phyloP scores from a whole-genome alignment of 805 yeast species.

The Pichia cabralensis region DNA sequence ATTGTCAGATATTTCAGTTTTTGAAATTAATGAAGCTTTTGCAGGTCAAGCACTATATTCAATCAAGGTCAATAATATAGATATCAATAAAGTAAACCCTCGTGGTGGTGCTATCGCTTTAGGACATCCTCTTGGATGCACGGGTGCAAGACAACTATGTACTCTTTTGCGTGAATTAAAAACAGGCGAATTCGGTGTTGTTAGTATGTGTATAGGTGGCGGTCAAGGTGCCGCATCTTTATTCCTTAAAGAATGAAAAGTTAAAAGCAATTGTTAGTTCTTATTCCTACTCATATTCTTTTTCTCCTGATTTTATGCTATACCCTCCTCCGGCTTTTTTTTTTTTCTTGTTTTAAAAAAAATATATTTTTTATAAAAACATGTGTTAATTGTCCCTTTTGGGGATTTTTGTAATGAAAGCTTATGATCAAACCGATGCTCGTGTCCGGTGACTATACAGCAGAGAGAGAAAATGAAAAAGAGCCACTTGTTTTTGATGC shows the following conservation, averaged over 20 bases:
- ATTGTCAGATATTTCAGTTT: conserved; percentile 59
- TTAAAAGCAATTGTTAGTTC: no score
- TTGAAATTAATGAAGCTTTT: conserved; percentile 92
- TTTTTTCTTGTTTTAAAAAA: no score
- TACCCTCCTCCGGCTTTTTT: no score
- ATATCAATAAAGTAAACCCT: conserved; percentile 66
- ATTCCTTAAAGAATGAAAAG: conserved; percentile 64
- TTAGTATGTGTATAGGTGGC: conserved; percentile 96
- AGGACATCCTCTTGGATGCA: conserved; percentile 89
- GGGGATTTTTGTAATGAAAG: no score
- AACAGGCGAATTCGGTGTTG: conserved; percentile 76
- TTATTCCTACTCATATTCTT: neutral
- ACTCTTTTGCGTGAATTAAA: conserved; percentile 75
- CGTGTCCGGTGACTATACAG: no score
- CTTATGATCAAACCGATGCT: no score
- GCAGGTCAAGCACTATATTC: conserved; percentile 90
- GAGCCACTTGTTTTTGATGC: no score
- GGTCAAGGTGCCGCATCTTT: conserved; percentile 98
- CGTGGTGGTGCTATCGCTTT: conserved; percentile 95
- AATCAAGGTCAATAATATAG: conserved; percentile 55
- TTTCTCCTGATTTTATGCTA: neutral
- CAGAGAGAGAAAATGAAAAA: no score
- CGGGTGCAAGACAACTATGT: conserved; percentile 83
- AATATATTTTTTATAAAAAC: no score
- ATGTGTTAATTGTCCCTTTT: no score